Evolutionary conservation across 2,329 filamentous ascomycete genomes (phyloP), one percentile per base, ranked within the genome.

Genomic region (Amauroascus verrucosus): DNA sequence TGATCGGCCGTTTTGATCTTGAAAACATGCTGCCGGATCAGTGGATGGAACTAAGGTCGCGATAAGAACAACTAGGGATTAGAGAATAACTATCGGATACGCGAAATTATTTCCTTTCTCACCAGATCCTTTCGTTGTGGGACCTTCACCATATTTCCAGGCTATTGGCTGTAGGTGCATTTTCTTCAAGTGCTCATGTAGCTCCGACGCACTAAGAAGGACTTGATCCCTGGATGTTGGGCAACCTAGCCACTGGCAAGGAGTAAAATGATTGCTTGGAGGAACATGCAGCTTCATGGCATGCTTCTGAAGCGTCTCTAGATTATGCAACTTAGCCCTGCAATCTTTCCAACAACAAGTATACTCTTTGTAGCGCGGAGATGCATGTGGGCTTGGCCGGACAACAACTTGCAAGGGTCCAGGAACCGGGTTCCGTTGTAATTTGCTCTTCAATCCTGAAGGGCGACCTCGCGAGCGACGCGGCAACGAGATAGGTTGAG

Each of bases 121-220:
- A 83, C 80, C 79, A 69, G 74, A 75, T 61, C 74, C 67, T 56
- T 74, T 74, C 54, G 74, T 72, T 40, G 50, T 32, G 2, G 79
- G 79, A 50, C 81, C 80, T 67, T 83, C 79, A n/a, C 80, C 80
- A 41, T 77, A 68, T 59, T 73, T 69, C 75, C 78, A 78, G n/a
- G 76, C 76, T 41, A 81, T 61, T 16, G 74, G 69, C 18, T 66
- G 64, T n/a, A 83, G 62, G 63, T 84, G 81, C 18, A 61, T 63
- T 30, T 69, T 63, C 54, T 77, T 71, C 22, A 83, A 61, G 61
- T 84, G 81, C 20, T 67, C 64, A 49, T 71, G 65, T 72, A 80
- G 78, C 13, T 67, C 61, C 9, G 66, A 64, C 28, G 4, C 53
- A 59, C 11, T 54, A 49, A 47, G 59, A 54, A 44, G 32, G 9